A percentile compares a stretch with the other conserved stretches of the same genome.
Evolutionary conservation across 768 basidiomycete species (phyloP).

Genomic region (Lactarius sp.): DNA sequence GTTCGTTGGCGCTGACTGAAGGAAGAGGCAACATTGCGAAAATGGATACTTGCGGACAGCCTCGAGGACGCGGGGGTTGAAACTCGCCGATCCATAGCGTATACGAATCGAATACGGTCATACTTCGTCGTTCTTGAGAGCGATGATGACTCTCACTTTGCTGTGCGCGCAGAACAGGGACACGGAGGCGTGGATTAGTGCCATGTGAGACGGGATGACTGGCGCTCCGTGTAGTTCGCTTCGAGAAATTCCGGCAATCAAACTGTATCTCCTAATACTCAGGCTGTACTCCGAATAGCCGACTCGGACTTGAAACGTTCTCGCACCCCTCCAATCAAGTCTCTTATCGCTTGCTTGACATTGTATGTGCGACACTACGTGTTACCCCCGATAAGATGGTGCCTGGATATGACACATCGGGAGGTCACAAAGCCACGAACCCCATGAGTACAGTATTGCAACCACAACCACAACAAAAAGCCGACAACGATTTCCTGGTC

Average conservation of each 20-base stretch:
- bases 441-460: conserved; percentile 40
- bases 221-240: neutral
- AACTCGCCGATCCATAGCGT: too few relatives aligned
- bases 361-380: neutral
- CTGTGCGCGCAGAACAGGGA: neutral
- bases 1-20: neutral
- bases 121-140: neutral
- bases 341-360: neutral
- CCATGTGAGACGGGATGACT: too few relatives aligned
- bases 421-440: conserved; percentile 4
- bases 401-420: neutral
- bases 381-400: neutral
- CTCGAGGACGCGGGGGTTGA: too few relatives aligned
- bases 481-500: too few relatives aligned
- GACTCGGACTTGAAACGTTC: too few relatives aligned
- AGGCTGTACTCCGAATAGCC: too few relatives aligned
- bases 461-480: conserved; percentile 31
- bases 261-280: too few relatives aligned
- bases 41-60: neutral
- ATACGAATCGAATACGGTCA: neutral
- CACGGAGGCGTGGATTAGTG: neutral
- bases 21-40: neutral
- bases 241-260: neutral
- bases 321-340: neutral
- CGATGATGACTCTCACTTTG: neutral